A percentile compares a stretch with the other conserved stretches of the same genome.
These are phyloP conservation scores for Hibiscus syriacus DNA, from an alignment of 345 rosid species.

Conservation along the genomic window DNA sequence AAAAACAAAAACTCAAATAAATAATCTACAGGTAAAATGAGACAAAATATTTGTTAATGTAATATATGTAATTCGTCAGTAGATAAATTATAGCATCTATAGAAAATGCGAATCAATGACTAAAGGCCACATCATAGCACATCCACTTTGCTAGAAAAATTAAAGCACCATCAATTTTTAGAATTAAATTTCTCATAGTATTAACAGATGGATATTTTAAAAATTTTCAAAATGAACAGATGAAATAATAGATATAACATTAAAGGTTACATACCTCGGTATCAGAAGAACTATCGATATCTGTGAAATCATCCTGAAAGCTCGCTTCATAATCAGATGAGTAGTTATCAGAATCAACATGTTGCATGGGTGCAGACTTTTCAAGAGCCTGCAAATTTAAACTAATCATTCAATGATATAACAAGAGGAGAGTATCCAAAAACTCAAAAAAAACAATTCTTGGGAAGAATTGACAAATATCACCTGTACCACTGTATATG, in stretches of 20 bases:
- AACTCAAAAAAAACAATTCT: not conserved
- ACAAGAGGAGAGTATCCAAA: not conserved
- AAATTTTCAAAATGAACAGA: not conserved
- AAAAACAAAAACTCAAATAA: not conserved
- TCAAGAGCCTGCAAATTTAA: constrained; percentile 45
- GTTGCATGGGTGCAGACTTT: constrained; percentile 28
- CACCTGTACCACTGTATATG: not conserved
- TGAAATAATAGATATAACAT: not conserved
- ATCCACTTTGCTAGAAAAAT: not conserved
- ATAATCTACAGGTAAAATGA: not conserved
- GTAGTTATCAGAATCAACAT: constrained; percentile 29
- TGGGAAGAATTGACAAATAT: not conserved
- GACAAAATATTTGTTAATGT: not conserved
- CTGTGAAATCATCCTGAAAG: constrained; percentile 40
- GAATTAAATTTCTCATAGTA: not conserved
- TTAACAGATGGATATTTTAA: not conserved
- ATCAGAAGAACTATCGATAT: constrained; percentile 38
- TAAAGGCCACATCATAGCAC: not conserved
- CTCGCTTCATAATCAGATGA: constrained; percentile 44
- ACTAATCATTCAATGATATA: not conserved
- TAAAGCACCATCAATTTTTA: no score
- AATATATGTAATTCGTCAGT: not conserved
- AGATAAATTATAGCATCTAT: not conserved
- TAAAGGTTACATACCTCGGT: constrained; percentile 44
- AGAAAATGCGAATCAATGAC: not conserved